These are phyloP conservation scores for Phyllosticta paracitricarpa DNA, from an alignment of 2,329 filamentous ascomycete genomes.

Conservation along the genomic window DNA sequence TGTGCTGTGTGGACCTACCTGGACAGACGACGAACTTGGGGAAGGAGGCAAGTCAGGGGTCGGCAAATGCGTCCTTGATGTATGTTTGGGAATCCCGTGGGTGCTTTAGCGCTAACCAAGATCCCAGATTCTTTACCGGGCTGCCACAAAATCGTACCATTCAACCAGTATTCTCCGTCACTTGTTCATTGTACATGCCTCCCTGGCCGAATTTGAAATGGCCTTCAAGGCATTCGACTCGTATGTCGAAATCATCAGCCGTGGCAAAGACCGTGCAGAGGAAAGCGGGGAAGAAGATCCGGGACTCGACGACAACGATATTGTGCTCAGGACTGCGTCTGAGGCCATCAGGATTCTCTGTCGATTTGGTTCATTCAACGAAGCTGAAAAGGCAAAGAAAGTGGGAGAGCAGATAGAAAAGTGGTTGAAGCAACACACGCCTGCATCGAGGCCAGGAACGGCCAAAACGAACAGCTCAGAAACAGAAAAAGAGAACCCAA, in stretches of 20 bases:
- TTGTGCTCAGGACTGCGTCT: slow-evolving; percentile 65
- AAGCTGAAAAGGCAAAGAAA: slow-evolving; percentile 68
- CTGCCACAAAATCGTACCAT: slow-evolving; percentile 88
- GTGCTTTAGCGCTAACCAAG: slow-evolving; percentile 4
- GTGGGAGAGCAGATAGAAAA: slow-evolving; percentile 63
- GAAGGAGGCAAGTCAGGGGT: slow-evolving; percentile 68
- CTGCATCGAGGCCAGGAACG: slow-evolving; percentile 17
- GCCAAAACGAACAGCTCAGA: slow-evolving; percentile 16
- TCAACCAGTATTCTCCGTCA: slow-evolving; percentile 80
- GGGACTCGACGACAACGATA: slow-evolving; percentile 68
- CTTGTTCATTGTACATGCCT: slow-evolving; percentile 77
- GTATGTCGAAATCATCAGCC: slow-evolving; percentile 79
- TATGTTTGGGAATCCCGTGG: slow-evolving; percentile 20
- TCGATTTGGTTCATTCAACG: slow-evolving; percentile 63
- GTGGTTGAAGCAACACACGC: slow-evolving; percentile 55
- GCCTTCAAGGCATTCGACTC: slow-evolving; percentile 86
- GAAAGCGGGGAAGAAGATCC: slow-evolving; percentile 61
- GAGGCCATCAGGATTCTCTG: slow-evolving; percentile 74
- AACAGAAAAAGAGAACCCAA: slow-evolving; percentile 15
- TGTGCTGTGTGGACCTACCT: slow-evolving; percentile 66
- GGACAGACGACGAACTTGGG: slow-evolving; percentile 72
- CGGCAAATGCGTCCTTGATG: slow-evolving; percentile 65
- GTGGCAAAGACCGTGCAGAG: slow-evolving; percentile 72
- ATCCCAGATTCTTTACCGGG: slow-evolving; percentile 69
- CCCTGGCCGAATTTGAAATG: slow-evolving; percentile 83